Evolutionary conservation across 768 basidiomycete genomes (phyloP).

Genomic region (Boletellus ananiceps): DNA sequence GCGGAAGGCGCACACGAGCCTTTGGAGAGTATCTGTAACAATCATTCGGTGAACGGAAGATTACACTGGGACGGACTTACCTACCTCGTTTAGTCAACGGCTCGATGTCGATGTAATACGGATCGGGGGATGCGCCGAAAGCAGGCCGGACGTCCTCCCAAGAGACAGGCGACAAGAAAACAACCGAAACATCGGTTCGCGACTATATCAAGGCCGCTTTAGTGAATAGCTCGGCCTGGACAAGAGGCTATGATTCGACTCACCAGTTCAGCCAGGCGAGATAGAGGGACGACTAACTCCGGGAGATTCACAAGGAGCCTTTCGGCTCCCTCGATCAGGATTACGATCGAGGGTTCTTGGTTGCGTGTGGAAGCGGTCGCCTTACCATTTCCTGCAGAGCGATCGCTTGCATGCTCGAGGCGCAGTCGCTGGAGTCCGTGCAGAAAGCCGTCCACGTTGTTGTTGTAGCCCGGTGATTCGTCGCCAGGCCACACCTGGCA

Average conservation of each 20-base stretch:
- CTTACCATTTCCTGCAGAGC: slow-evolving; percentile 24
- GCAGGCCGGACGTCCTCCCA: slow-evolving; percentile 75
- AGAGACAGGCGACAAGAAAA: slow-evolving; percentile 58
- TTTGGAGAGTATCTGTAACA: slow-evolving; percentile 30
- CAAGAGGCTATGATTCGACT: slow-evolving; percentile 14
- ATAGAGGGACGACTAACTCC: slow-evolving; percentile 64
- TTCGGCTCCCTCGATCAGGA: slow-evolving; percentile 67
- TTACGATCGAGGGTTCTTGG: slow-evolving; percentile 40
- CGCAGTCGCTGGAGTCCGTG: slow-evolving; percentile 51
- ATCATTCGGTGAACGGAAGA: background rate
- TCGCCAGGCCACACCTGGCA: slow-evolving; percentile 53
- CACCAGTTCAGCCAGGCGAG: slow-evolving; percentile 70
- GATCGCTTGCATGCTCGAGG: slow-evolving; percentile 13
- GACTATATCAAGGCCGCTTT: slow-evolving; percentile 41
- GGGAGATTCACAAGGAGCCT: slow-evolving; percentile 57
- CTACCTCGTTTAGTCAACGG: slow-evolving; percentile 58
- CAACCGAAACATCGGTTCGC: slow-evolving; percentile 50
- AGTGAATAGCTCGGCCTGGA: slow-evolving; percentile 1
- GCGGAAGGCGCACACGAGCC: slow-evolving; percentile 39
- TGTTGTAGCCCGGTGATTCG: slow-evolving; percentile 49
- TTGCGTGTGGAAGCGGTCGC: slow-evolving; percentile 10
- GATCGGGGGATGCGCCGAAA: slow-evolving; percentile 66
- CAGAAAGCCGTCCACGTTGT: slow-evolving; percentile 64
- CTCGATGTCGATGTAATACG: slow-evolving; percentile 58
- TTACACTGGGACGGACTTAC: slow-evolving; percentile 32